These are phyloP conservation scores for Aleurites moluccanus DNA, from an alignment of 441 rosid genomes.

Conservation along the genomic window DNA sequence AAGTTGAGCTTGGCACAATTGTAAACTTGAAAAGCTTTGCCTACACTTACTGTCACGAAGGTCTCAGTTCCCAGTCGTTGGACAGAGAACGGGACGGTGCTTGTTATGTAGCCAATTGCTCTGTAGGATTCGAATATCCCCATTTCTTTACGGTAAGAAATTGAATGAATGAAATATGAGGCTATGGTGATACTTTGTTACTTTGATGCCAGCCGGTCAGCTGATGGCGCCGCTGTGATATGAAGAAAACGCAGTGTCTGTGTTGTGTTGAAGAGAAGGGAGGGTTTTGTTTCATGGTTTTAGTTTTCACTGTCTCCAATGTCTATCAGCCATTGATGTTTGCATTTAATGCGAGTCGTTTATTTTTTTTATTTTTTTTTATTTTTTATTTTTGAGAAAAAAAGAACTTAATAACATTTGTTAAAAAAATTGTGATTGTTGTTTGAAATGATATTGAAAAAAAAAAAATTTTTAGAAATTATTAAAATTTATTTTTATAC, in stretches of 20 bases:
- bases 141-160: slow-evolving; percentile 38
- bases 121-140: slow-evolving; percentile 92
- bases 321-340: too few relatives aligned
- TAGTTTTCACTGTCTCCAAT: too few relatives aligned
- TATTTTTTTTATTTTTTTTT: too few relatives aligned
- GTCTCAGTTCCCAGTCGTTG: slow-evolving; percentile 91
- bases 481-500: too few relatives aligned
- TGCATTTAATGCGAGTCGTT: too few relatives aligned
- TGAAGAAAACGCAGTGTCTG: too few relatives aligned
- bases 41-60: slow-evolving; percentile 86
- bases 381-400: too few relatives aligned
- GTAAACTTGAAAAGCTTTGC: slow-evolving; percentile 93
- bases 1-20: slow-evolving; percentile 85
- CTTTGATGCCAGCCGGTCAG: neutral
- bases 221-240: too few relatives aligned
- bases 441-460: too few relatives aligned
- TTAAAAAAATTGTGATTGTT: too few relatives aligned
- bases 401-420: too few relatives aligned
- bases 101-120: slow-evolving; percentile 90
- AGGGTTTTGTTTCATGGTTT: neutral
- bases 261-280: neutral
- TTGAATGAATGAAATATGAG: neutral
- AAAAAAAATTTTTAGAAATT: too few relatives aligned
- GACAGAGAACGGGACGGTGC: slow-evolving; percentile 78
- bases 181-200: neutral